Conservation (phyloP, 2,329 filamentous ascomycete genomes). For the Geosmithia morbida region DNA sequence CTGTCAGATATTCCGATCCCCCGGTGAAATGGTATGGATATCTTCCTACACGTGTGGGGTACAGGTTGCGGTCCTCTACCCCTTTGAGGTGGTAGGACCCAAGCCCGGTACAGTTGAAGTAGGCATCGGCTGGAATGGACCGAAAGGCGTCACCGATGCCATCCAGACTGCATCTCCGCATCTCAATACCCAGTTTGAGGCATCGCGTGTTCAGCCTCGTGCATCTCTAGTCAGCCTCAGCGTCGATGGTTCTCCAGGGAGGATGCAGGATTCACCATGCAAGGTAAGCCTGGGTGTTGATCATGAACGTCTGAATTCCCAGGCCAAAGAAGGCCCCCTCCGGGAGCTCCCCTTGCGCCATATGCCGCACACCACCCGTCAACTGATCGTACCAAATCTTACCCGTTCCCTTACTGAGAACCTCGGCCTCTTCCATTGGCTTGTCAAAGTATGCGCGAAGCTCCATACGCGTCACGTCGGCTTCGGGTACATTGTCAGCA, state of each 20-base stretch:
- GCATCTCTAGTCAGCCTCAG: slow-evolving; percentile 55
- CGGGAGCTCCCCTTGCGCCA: slow-evolving; percentile 15
- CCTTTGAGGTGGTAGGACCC: slow-evolving; percentile 57
- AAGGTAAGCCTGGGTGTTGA: slow-evolving; percentile 66
- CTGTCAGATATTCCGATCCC: neutral
- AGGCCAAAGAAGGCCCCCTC: slow-evolving; percentile 18
- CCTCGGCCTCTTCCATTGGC: slow-evolving; percentile 26
- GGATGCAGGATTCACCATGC: slow-evolving; percentile 35
- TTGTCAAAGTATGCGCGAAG: slow-evolving; percentile 10
- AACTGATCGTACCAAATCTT: slow-evolving; percentile 26
- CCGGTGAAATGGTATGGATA: neutral
- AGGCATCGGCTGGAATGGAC: slow-evolving; percentile 35
- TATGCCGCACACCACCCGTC: slow-evolving; percentile 16
- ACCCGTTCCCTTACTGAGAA: slow-evolving; percentile 14
- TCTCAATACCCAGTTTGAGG: slow-evolving; percentile 3
- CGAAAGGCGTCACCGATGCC: slow-evolving; percentile 52
- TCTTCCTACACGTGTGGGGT: slow-evolving; percentile 46
- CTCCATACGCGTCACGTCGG: slow-evolving; percentile 33
- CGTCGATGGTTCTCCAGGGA: neutral
- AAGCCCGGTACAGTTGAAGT: slow-evolving; percentile 71
- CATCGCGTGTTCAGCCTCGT: slow-evolving; percentile 40
- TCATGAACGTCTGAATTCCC: slow-evolving; percentile 18
- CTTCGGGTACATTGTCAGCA: slow-evolving; percentile 28
- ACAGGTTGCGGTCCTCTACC: slow-evolving; percentile 54
- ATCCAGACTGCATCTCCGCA: slow-evolving; percentile 42